A percentile compares a stretch with the other conserved stretches of the same genome.
Conservation (phyloP, 352 stramenopile species). For the Pythium sp. region DNA sequence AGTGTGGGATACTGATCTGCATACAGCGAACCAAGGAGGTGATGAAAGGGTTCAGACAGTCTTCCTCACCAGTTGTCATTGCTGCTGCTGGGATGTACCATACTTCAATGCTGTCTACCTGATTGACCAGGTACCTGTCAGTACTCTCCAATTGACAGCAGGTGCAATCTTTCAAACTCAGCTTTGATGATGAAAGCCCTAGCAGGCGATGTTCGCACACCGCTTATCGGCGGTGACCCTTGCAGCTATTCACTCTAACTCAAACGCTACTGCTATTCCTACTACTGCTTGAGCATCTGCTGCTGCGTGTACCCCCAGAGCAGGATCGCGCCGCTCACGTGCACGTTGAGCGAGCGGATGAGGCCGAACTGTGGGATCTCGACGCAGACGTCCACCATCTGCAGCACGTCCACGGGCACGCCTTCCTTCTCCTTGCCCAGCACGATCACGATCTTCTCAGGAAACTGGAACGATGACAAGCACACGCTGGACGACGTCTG, state of each 20-base stretch:
- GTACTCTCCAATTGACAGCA: too few relatives aligned
- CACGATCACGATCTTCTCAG: slow-evolving; percentile 91
- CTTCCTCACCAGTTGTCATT: too few relatives aligned
- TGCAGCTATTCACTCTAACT: not conserved
- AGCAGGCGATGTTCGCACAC: too few relatives aligned
- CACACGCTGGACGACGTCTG: slow-evolving; percentile 92
- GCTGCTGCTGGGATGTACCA: too few relatives aligned
- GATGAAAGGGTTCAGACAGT: too few relatives aligned
- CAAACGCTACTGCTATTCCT: not conserved
- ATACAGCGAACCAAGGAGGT: not conserved
- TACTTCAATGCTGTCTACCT: too few relatives aligned
- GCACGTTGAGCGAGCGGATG: slow-evolving; percentile 96
- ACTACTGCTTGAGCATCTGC: slow-evolving; percentile 29
- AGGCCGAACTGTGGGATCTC: slow-evolving; percentile 98
- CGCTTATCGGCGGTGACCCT: too few relatives aligned
- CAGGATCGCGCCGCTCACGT: slow-evolving; percentile 94
- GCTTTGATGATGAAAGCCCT: too few relatives aligned
- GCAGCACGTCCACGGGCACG: slow-evolving; percentile 93
- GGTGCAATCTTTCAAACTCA: too few relatives aligned
- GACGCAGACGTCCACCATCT: slow-evolving; percentile 94
- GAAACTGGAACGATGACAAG: slow-evolving; percentile 83
- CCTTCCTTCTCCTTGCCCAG: slow-evolving; percentile 97
- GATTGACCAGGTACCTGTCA: too few relatives aligned
- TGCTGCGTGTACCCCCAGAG: slow-evolving; percentile 98
- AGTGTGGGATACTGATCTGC: not conserved